Conservation (phyloP, 2,329 filamentous ascomycete species). For the Penicillium sp. region DNA sequence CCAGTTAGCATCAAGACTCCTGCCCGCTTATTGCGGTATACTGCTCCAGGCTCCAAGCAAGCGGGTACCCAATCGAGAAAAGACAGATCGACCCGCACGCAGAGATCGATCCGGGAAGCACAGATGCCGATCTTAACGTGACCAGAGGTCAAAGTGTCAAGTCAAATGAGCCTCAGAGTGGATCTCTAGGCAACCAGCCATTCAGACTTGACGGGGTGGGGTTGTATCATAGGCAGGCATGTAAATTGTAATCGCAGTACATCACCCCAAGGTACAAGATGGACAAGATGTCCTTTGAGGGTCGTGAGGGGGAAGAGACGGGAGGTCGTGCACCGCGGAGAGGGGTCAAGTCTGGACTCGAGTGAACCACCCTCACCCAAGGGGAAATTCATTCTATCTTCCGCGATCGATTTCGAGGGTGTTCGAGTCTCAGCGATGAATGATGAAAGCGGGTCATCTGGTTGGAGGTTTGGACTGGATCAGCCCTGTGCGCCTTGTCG, state of each 20-base stretch:
- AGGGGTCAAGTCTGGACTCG: not conserved
- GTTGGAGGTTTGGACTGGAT: not conserved
- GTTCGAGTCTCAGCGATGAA: not conserved
- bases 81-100: not conserved
- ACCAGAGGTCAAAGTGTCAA: not conserved
- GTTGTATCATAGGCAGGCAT: not conserved
- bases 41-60: not conserved
- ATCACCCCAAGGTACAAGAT: not conserved
- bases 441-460: not conserved
- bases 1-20: not conserved
- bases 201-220: not conserved
- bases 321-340: not conserved
- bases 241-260: not conserved
- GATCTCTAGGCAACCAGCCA: not conserved
- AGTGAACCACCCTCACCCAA: not conserved
- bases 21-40: not conserved
- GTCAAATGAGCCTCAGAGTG: not conserved
- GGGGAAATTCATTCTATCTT: too few relatives aligned
- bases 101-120: not conserved
- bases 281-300: too few relatives aligned
- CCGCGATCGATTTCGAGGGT: not conserved
- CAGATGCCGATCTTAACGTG: not conserved
- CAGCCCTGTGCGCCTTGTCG: conserved; percentile 7
- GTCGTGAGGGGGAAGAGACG: not conserved
- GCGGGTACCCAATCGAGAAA: not conserved